Conservation (phyloP, 164 flowering plant species). For the Umbilicus rupestris region DNA sequence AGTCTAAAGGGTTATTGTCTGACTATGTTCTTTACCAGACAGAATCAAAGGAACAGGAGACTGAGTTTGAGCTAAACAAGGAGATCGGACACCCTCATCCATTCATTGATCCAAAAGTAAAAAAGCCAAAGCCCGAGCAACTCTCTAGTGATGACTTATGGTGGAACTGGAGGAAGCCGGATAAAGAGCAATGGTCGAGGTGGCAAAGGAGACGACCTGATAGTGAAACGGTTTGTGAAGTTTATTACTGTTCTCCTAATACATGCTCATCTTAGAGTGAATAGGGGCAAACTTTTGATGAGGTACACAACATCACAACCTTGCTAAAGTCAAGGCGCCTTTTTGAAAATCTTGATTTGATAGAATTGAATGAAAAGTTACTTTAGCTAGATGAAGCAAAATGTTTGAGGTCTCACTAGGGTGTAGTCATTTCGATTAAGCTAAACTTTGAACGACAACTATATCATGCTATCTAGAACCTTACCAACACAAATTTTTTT, state of each 20-base stretch:
- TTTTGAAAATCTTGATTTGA: background rate
- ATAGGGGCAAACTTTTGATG: background rate
- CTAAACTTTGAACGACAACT: background rate
- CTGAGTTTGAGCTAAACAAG: slow-evolving; percentile 65
- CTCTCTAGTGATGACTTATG: slow-evolving; percentile 77
- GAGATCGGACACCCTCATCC: slow-evolving; percentile 78
- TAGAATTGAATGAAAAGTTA: background rate
- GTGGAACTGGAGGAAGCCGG: slow-evolving; percentile 98
- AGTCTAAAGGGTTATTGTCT: slow-evolving; percentile 37
- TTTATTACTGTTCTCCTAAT: background rate
- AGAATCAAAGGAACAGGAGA: slow-evolving; percentile 45
- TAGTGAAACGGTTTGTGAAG: slow-evolving; percentile 70
- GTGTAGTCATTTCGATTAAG: background rate
- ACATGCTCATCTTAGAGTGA: background rate
- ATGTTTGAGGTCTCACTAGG: background rate
- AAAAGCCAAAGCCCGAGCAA: slow-evolving; percentile 54
- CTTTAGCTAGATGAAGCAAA: background rate
- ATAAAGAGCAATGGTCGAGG: slow-evolving; percentile 80
- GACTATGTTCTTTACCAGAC: slow-evolving; percentile 73
- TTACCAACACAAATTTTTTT: too few relatives aligned
- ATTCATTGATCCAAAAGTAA: slow-evolving; percentile 68
- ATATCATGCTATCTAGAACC: background rate
- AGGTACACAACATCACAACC: background rate
- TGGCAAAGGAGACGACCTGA: slow-evolving; percentile 93
- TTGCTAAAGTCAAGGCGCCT: background rate